phyloP scores from a whole-genome alignment of 2,329 filamentous ascomycete genomes.

The Clonostachys sp. region DNA sequence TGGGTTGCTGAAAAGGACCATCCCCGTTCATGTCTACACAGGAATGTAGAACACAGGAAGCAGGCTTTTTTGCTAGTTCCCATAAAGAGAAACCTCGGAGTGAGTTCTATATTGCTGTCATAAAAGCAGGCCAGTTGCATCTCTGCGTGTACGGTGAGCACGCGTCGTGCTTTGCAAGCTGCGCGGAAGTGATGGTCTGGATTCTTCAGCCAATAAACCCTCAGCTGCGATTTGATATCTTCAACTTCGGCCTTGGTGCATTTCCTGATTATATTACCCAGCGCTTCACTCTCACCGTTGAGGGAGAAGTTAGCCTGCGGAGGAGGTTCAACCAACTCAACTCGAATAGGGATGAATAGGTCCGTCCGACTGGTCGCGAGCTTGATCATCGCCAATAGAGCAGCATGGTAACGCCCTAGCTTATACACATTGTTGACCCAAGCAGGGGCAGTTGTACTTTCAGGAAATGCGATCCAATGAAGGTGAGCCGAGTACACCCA shows the following conservation, averaged over 20 bases:
- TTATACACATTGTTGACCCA: not conserved
- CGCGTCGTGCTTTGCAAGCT: not conserved
- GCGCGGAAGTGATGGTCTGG: too few relatives aligned
- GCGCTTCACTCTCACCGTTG: not conserved
- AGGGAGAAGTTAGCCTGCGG: not conserved
- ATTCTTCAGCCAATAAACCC: too few relatives aligned
- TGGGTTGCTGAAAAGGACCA: not conserved
- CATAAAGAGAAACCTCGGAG: not conserved
- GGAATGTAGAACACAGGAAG: not conserved
- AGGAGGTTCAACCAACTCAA: not conserved
- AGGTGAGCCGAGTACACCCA: not conserved
- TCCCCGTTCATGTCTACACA: not conserved
- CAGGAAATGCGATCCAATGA: not conserved
- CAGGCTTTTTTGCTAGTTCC: not conserved
- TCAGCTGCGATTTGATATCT: too few relatives aligned
- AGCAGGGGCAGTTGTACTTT: not conserved
- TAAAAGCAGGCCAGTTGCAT: not conserved
- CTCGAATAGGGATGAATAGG: not conserved
- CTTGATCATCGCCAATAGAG: not conserved
- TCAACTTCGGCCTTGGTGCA: too few relatives aligned
- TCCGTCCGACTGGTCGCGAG: not conserved
- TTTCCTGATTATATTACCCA: too few relatives aligned
- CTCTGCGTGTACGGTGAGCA: not conserved
- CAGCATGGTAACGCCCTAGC: not conserved
- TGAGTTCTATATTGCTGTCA: not conserved